Conservation (phyloP, 768 basidiomycete genomes). For the Inosperma sp. region DNA sequence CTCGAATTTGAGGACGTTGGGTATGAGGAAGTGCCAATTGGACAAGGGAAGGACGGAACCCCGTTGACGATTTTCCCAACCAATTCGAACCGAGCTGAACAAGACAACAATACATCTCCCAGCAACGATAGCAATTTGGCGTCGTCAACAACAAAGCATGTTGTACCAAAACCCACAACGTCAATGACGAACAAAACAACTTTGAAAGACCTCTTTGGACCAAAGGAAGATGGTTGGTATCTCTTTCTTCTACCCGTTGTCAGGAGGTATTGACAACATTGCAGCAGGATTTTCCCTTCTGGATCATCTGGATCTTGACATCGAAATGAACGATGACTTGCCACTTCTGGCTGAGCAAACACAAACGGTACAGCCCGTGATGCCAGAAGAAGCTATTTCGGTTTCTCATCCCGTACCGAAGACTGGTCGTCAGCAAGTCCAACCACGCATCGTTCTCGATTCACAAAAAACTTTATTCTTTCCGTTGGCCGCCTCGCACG, state of each 20-base stretch:
- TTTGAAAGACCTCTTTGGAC: conserved; percentile 72
- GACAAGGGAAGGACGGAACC: conserved; percentile 16
- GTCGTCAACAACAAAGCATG: no score
- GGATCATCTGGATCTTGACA: conserved; percentile 67
- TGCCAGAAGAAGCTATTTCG: conserved; percentile 9
- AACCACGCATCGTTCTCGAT: conserved; percentile 40
- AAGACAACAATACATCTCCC: conserved; percentile 1
- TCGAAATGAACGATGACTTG: conserved; percentile 61
- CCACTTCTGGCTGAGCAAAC: conserved; percentile 24
- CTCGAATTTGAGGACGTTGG: conserved; percentile 25
- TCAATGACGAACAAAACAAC: conserved; percentile 22
- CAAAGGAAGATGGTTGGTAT: conserved; percentile 62
- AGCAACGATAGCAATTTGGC: no score
- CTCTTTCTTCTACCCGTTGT: neutral
- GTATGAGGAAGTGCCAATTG: conserved; percentile 35
- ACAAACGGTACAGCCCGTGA: neutral
- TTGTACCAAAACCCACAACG: conserved; percentile 3
- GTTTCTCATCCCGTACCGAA: conserved; percentile 9
- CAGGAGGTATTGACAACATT: neutral
- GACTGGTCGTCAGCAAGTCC: conserved; percentile 20
- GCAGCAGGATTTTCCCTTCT: conserved; percentile 71
- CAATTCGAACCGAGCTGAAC: neutral
- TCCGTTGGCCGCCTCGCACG: conserved; percentile 36
- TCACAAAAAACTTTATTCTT: conserved; percentile 60
- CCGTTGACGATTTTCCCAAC: neutral